phyloP scores from a whole-genome alignment of 192 early-diverging fungal genomes.

The Linderina pennispora region DNA sequence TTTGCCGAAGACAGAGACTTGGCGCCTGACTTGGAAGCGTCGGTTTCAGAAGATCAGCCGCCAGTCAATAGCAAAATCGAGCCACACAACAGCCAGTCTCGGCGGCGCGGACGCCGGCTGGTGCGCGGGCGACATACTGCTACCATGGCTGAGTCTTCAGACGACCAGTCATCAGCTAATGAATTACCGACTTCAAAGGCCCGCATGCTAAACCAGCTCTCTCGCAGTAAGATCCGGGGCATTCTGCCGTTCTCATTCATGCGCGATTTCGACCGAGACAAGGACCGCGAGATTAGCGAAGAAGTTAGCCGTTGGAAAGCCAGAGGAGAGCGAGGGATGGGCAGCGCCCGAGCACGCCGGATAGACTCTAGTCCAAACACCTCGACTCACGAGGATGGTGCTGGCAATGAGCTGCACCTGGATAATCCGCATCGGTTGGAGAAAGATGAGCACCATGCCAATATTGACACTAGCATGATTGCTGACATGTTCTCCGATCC shows the following conservation, averaged over 20 bases:
- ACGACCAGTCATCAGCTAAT: too few species aligned
- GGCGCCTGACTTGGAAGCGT: too few species aligned
- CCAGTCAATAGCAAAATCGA: too few species aligned
- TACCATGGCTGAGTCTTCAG: too few species aligned
- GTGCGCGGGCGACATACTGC: too few species aligned
- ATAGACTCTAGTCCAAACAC: slow-evolving; percentile 12
- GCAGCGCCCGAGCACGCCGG: slow-evolving; percentile 1
- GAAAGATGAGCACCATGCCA: not conserved
- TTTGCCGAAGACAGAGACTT: too few species aligned
- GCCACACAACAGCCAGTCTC: too few species aligned
- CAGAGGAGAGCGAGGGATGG: too few species aligned
- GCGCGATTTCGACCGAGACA: slow-evolving; percentile 18
- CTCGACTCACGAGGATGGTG: not conserved
- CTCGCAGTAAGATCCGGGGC: slow-evolving; percentile 34
- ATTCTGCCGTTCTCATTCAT: slow-evolving; percentile 44
- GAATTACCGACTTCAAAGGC: slow-evolving; percentile 21
- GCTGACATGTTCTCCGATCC: not conserved
- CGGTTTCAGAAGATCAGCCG: too few species aligned
- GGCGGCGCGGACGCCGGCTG: slow-evolving; percentile 1
- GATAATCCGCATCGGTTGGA: not conserved
- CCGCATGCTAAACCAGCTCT: slow-evolving; percentile 9
- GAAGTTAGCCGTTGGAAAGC: slow-evolving; percentile 8
- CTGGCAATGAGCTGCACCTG: too few species aligned
- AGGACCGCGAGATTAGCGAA: slow-evolving; percentile 9
- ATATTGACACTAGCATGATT: too few species aligned